Evolutionary conservation across 2,329 filamentous ascomycete species (phyloP).

Genomic region (Torrubiellomyces zombiae): DNA sequence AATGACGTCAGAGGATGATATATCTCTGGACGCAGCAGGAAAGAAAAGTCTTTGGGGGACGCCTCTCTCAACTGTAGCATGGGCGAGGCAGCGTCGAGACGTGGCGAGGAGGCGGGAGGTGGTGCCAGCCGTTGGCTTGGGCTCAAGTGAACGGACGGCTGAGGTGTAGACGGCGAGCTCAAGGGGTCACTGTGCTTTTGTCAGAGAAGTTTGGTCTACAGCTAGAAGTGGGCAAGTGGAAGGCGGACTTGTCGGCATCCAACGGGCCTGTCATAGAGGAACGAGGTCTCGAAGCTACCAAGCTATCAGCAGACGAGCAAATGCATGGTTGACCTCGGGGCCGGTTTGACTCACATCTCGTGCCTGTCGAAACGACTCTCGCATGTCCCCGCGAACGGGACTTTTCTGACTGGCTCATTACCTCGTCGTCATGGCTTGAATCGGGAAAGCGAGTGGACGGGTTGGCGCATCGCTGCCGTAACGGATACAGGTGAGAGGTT

Average conservation of each 20-base stretch:
- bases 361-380: slow-evolving; percentile 4
- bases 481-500: too few species aligned
- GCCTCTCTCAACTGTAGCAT: slow-evolving; percentile 14
- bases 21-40: slow-evolving; percentile 61
- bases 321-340: not conserved
- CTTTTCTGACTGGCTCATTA: slow-evolving; percentile 4
- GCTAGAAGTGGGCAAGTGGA: too few species aligned
- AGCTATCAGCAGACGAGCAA: not conserved
- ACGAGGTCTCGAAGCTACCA: slow-evolving; percentile 5
- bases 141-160: slow-evolving; percentile 1
- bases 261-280: slow-evolving; percentile 6
- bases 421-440: too few species aligned
- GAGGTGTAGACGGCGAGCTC: slow-evolving; percentile 3
- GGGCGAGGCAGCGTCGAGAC: slow-evolving; percentile 8
- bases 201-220: too few species aligned
- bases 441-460: too few species aligned
- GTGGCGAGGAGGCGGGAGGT: too few species aligned
- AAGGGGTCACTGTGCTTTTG: slow-evolving; percentile 2
- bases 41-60: slow-evolving; percentile 53
- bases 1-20: slow-evolving; percentile 65
- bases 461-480: too few species aligned
- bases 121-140: not conserved
- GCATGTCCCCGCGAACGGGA: slow-evolving; percentile 2
- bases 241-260: slow-evolving; percentile 4
- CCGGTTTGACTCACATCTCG: slow-evolving; percentile 4